A percentile compares a stretch with the other conserved stretches of the same genome.
These are phyloP conservation scores for Plenodomus lindquistii DNA, from an alignment of 2,329 filamentous ascomycete genomes.

Conservation along the genomic window DNA sequence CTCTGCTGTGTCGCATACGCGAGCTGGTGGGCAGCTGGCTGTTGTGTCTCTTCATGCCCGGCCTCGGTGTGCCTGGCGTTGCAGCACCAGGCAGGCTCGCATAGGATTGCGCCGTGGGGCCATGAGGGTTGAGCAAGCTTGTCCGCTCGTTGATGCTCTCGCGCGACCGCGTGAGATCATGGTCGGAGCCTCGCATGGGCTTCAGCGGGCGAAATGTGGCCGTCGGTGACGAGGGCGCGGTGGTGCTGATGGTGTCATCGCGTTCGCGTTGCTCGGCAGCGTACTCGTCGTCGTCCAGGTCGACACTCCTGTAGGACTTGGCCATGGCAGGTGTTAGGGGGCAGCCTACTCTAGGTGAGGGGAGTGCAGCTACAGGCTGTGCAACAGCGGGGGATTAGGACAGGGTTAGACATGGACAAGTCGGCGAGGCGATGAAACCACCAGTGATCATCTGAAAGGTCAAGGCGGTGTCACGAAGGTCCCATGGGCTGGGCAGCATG, in stretches of 20 bases:
- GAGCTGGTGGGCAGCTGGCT: slow-evolving; percentile 37
- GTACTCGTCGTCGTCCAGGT: slow-evolving; percentile 39
- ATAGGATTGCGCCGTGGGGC: slow-evolving; percentile 46
- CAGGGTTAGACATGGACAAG: slow-evolving; percentile 12
- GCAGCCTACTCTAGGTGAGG: background rate
- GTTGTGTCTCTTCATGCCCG: slow-evolving; percentile 43
- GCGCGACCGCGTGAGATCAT: slow-evolving; percentile 36
- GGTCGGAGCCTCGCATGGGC: slow-evolving; percentile 39
- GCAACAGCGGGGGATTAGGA: slow-evolving; percentile 13
- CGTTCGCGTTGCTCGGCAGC: slow-evolving; percentile 35
- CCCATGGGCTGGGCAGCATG: slow-evolving; percentile 8
- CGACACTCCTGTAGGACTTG: slow-evolving; percentile 43
- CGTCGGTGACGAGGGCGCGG: slow-evolving; percentile 41
- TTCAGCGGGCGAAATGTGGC: slow-evolving; percentile 33
- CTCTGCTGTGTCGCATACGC: slow-evolving; percentile 38
- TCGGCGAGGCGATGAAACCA: slow-evolving; percentile 14
- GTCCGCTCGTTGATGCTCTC: slow-evolving; percentile 52
- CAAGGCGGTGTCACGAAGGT: slow-evolving; percentile 26
- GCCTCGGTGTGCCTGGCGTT: slow-evolving; percentile 48
- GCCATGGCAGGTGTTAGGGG: slow-evolving; percentile 28
- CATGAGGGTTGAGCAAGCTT: slow-evolving; percentile 48
- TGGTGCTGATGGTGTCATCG: slow-evolving; percentile 37
- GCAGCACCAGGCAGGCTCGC: slow-evolving; percentile 47
- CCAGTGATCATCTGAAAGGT: slow-evolving; percentile 29
- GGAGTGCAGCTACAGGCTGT: slow-evolving; percentile 7